phyloP scores from a whole-genome alignment of 2,329 filamentous ascomycete genomes.

The Dryadomyces quercus-mongolicae region DNA sequence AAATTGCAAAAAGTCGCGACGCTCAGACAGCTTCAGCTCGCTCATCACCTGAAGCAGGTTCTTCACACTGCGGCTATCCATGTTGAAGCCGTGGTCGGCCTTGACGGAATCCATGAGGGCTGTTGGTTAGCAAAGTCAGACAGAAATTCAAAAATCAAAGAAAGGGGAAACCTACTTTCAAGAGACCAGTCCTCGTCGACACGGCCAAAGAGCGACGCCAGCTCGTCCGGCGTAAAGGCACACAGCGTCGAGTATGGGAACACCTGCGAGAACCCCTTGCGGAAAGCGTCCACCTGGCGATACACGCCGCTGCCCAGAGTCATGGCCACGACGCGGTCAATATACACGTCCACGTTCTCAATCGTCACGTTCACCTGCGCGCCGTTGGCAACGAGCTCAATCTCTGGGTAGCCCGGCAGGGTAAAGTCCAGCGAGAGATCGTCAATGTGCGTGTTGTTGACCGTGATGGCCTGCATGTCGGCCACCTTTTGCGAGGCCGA shows the following conservation, averaged over 20 bases:
- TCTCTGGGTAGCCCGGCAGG: conserved; percentile 75
- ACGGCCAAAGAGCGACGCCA: conserved; percentile 87
- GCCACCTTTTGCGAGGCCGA: conserved; percentile 58
- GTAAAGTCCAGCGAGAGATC: conserved; percentile 92
- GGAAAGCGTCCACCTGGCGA: conserved; percentile 83
- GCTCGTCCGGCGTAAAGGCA: conserved; percentile 88
- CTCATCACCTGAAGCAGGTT: conserved; percentile 94
- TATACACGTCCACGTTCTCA: conserved; percentile 79
- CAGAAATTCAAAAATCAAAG: neutral
- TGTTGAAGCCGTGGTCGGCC: conserved; percentile 95
- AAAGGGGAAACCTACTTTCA: conserved; percentile 57
- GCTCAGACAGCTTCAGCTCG: conserved; percentile 59
- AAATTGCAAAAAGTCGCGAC: conserved; percentile 92
- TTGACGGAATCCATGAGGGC: conserved; percentile 97
- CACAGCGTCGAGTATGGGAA: conserved; percentile 89
- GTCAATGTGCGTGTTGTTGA: conserved; percentile 70
- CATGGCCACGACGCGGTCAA: conserved; percentile 83
- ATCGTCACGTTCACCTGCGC: conserved; percentile 68
- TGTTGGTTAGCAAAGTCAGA: conserved; percentile 20
- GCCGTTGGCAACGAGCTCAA: conserved; percentile 70
- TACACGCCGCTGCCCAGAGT: conserved; percentile 83
- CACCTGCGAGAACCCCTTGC: conserved; percentile 81
- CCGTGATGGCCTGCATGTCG: conserved; percentile 54
- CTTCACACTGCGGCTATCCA: conserved; percentile 91
- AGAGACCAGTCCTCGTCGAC: conserved; percentile 95